Percentiles rank a stretch among this genome's conserved stretches.
Evolutionary conservation across 495 filamentous ascomycete genomes (phyloP).

Genomic region (Annulohypoxylon bovei): DNA sequence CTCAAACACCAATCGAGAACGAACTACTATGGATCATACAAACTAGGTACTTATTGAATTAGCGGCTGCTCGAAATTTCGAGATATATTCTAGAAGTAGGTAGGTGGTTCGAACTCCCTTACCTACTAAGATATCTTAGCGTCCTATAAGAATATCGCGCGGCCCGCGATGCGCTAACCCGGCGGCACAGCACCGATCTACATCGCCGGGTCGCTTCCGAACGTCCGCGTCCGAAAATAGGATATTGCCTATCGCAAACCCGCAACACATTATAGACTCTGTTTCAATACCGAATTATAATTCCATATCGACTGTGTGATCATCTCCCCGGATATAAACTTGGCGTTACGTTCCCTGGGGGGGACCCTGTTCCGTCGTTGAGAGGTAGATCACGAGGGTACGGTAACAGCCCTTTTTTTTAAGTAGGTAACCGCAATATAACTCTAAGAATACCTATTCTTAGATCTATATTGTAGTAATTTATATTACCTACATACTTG

Average conservation of each 20-base stretch:
- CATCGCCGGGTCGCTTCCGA: neutral
- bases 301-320: neutral
- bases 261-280: neutral
- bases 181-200: neutral
- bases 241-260: neutral
- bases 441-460: neutral
- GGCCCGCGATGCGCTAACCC: neutral
- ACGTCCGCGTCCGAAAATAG: neutral
- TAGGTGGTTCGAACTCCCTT: neutral
- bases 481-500: neutral
- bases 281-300: neutral
- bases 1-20: neutral
- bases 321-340: too few species aligned
- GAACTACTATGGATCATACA: neutral
- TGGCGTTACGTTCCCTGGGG: neutral
- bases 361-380: neutral
- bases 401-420: neutral
- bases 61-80: neutral
- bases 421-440: neutral
- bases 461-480: neutral
- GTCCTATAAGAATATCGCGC: neutral
- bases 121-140: neutral
- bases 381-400: neutral
- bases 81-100: neutral
- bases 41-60: neutral